Evolutionary conservation across 257 asterid species (phyloP).

Genomic region (Solanum etuberosum): DNA sequence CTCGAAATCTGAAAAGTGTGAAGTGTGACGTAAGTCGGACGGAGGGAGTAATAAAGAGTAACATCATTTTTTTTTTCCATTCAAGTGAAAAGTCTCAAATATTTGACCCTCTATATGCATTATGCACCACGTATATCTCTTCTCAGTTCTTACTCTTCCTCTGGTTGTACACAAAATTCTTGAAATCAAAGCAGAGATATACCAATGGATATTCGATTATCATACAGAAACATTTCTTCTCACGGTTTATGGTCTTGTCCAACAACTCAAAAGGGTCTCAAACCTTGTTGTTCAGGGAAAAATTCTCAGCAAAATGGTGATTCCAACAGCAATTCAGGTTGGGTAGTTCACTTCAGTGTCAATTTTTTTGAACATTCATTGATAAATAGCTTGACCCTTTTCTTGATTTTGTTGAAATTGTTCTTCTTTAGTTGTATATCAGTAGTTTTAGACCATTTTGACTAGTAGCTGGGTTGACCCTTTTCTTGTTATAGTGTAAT

Average conservation of each 20-base stretch:
- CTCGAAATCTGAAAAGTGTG: too few relatives aligned
- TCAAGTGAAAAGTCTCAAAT: background rate
- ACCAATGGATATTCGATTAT: constrained; percentile 43
- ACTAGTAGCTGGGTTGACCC: background rate
- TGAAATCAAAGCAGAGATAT: background rate
- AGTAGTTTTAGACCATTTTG: background rate
- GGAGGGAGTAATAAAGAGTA: too few relatives aligned
- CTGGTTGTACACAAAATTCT: background rate
- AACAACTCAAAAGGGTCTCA: constrained; percentile 13
- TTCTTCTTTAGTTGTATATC: background rate
- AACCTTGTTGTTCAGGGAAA: constrained; percentile 28
- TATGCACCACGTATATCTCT: background rate
- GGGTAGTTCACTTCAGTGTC: background rate
- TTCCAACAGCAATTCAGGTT: background rate
- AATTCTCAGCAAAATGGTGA: constrained; percentile 27
- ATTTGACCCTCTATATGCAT: background rate
- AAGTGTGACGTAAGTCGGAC: too few relatives aligned
- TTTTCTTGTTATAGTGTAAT: background rate
- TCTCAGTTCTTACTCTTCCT: background rate
- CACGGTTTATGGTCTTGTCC: constrained; percentile 11
- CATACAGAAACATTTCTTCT: constrained; percentile 25
- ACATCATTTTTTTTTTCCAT: background rate
- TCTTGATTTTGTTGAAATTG: background rate
- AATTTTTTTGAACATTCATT: background rate
- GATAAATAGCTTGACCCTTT: background rate